phyloP scores from a whole-genome alignment of 129 eudicot genomes.

The Heracleum sosnowskyi region DNA sequence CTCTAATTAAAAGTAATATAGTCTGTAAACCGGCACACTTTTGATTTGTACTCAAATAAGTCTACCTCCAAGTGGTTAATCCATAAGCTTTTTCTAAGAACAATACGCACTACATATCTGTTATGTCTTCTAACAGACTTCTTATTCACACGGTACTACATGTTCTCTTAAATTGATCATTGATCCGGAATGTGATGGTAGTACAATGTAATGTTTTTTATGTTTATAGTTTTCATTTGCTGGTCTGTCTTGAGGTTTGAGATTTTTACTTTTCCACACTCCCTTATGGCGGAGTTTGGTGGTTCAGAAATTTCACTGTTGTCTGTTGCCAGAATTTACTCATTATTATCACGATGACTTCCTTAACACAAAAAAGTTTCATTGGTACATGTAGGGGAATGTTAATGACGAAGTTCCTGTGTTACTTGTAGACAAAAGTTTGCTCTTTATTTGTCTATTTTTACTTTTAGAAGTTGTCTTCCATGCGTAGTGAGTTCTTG shows the following conservation, averaged over 20 bases:
- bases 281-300: not conserved
- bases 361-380: not conserved
- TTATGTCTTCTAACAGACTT: not conserved
- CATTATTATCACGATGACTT: not conserved
- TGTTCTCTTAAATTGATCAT: not conserved
- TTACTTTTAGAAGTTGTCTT: not conserved
- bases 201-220: not conserved
- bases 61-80: not conserved
- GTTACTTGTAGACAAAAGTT: too few species aligned
- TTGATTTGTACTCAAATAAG: too few species aligned
- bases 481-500: not conserved
- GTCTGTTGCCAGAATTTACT: not conserved
- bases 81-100: not conserved
- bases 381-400: not conserved
- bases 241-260: not conserved
- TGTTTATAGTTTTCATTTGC: not conserved
- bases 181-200: not conserved
- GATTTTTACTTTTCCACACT: not conserved
- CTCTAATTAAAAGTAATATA: not conserved
- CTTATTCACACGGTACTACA: not conserved
- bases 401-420: not conserved
- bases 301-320: not conserved
- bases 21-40: not conserved
- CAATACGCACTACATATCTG: not conserved
- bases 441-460: too few species aligned